Conservation (phyloP, 805 yeast genomes). For the Starmerella cellae region DNA sequence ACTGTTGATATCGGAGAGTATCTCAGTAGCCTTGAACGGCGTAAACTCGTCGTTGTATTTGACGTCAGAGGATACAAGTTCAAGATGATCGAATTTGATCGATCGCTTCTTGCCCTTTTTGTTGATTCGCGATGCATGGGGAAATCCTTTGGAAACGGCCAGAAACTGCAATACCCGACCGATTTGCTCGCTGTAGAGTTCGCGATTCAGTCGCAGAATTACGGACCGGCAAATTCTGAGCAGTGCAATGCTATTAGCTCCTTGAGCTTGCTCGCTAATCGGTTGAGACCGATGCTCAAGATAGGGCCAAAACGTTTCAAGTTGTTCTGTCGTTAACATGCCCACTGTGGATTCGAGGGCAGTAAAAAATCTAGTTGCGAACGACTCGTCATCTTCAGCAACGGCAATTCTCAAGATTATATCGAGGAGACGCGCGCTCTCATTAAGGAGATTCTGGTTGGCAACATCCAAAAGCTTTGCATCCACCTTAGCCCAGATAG, state of each 20-base stretch:
- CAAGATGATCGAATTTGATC: background rate
- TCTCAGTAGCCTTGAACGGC: background rate
- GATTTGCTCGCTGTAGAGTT: background rate
- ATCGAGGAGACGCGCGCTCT: background rate
- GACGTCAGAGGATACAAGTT: background rate
- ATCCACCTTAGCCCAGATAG: background rate
- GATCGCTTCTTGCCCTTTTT: constrained; percentile 8
- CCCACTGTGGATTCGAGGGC: constrained; percentile 4
- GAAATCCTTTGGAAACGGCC: constrained; percentile 13
- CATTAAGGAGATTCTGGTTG: background rate
- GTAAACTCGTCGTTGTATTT: background rate
- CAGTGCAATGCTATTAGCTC: constrained; percentile 9
- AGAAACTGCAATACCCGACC: constrained; percentile 8
- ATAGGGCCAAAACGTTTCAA: constrained; percentile 3
- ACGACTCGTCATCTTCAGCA: background rate
- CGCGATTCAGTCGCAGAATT: constrained; percentile 2
- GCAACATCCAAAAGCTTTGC: background rate
- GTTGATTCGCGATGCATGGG: constrained; percentile 15
- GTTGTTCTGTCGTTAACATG: background rate
- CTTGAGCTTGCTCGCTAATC: constrained; percentile 2
- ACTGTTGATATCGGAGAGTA: background rate
- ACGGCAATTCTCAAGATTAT: background rate
- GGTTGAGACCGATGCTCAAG: constrained; percentile 2
- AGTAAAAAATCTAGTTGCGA: background rate
- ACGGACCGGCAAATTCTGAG: constrained; percentile 7